Conservation (phyloP, 2,329 filamentous ascomycete species). For the Teratosphaeriaceae sp. region DNA sequence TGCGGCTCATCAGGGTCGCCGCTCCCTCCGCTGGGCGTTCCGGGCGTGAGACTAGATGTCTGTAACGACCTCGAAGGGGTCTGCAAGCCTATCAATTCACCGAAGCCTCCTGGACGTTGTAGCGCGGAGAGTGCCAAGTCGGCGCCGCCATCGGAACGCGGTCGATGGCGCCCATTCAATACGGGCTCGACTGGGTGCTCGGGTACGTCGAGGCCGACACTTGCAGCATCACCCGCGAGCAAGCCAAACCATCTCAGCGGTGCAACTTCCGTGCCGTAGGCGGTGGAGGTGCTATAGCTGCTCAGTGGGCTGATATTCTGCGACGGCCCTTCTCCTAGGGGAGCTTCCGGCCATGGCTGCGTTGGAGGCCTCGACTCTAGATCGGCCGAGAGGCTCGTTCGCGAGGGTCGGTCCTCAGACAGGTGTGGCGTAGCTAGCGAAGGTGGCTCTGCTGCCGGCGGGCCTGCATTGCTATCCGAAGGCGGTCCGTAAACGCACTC, state of each 20-base stretch:
- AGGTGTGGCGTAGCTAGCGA: too few relatives aligned
- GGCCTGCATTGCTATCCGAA: background rate
- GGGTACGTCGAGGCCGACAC: slow-evolving; percentile 16
- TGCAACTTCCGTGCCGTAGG: slow-evolving; percentile 33
- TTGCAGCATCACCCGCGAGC: slow-evolving; percentile 38
- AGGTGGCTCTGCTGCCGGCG: too few relatives aligned
- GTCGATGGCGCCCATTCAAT: slow-evolving; percentile 17
- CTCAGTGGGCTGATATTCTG: slow-evolving; percentile 21
- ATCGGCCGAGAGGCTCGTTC: background rate
- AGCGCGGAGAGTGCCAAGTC: slow-evolving; percentile 5
- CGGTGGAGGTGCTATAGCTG: slow-evolving; percentile 22
- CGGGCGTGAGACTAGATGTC: slow-evolving; percentile 18
- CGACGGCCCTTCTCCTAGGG: slow-evolving; percentile 12
- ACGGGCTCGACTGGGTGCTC: slow-evolving; percentile 19
- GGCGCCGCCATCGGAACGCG: slow-evolving; percentile 13
- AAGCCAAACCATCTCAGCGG: slow-evolving; percentile 45
- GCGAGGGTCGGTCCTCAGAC: too few relatives aligned
- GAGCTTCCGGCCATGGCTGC: slow-evolving; percentile 8
- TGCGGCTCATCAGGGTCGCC: slow-evolving; percentile 18
- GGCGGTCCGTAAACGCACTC: slow-evolving; percentile 33
- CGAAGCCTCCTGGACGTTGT: slow-evolving; percentile 8
- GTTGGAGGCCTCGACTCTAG: background rate
- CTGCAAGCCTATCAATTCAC: slow-evolving; percentile 18
- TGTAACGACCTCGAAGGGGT: slow-evolving; percentile 18
- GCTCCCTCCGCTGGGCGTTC: slow-evolving; percentile 7